phyloP scores from a whole-genome alignment of 768 basidiomycete species.

The Rhizopogon vinicolor region DNA sequence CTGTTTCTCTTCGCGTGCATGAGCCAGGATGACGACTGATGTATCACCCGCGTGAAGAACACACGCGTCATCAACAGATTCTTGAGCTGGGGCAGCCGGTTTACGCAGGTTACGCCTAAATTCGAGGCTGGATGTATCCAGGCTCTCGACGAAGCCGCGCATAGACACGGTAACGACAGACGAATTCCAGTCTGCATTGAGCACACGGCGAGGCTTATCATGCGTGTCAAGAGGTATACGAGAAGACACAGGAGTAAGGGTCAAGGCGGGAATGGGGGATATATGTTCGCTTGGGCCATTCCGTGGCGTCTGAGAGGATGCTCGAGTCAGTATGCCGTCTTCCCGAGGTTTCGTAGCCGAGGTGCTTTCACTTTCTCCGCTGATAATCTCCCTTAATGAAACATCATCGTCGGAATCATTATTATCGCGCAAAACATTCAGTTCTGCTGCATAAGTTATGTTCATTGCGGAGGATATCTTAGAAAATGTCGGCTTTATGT shows the following conservation, averaged over 20 bases:
- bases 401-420: neutral
- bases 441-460: neutral
- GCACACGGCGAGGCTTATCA: constrained; percentile 38
- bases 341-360: neutral
- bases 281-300: neutral
- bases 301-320: neutral
- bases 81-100: constrained; percentile 20
- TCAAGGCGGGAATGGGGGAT: neutral
- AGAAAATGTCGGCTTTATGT: constrained; percentile 7
- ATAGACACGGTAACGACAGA: constrained; percentile 31
- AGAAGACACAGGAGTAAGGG: neutral
- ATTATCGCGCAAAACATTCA: neutral
- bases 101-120: constrained; percentile 13
- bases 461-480: neutral
- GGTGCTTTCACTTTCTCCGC: neutral
- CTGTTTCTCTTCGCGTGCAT: constrained; percentile 33
- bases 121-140: constrained; percentile 18
- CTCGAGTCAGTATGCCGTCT: neutral
- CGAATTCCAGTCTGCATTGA: constrained; percentile 14
- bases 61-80: constrained; percentile 40
- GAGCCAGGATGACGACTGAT: constrained; percentile 31
- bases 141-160: constrained; percentile 31
- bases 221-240: constrained; percentile 20
- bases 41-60: constrained; percentile 22
- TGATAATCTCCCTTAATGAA: neutral